Percentiles rank a stretch among this genome's conserved stretches.
Evolutionary conservation across 2,329 filamentous ascomycete species (phyloP).

Genomic region (Talaromyces islandicus): DNA sequence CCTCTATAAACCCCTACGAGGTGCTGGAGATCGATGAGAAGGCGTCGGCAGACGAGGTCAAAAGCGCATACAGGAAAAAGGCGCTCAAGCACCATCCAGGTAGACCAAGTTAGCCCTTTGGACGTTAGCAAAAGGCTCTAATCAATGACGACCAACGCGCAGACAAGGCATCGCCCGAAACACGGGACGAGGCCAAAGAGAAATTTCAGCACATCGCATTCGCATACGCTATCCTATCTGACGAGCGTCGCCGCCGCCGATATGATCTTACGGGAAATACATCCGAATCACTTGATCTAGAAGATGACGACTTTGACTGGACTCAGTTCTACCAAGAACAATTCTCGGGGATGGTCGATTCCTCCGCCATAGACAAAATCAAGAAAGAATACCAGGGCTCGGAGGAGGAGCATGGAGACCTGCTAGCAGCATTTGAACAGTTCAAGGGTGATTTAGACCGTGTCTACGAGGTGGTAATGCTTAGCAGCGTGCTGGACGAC

Average conservation of each 20-base stretch:
- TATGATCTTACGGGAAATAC: constrained; percentile 91
- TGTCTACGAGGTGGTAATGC: constrained; percentile 78
- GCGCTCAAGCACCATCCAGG: constrained; percentile 83
- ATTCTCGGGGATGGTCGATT: constrained; percentile 69
- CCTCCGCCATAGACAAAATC: constrained; percentile 69
- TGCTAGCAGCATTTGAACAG: constrained; percentile 70
- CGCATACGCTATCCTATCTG: constrained; percentile 87
- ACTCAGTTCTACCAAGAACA: constrained; percentile 80
- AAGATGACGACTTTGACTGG: constrained; percentile 81
- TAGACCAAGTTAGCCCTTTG: constrained; percentile 32
- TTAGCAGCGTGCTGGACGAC: constrained; percentile 76
- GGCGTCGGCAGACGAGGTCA: constrained; percentile 74
- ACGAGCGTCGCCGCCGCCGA: constrained; percentile 69
- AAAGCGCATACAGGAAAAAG: constrained; percentile 83
- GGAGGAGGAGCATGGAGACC: constrained; percentile 73
- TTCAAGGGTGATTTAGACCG: constrained; percentile 67
- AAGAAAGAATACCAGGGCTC: constrained; percentile 74
- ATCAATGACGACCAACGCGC: not conserved
- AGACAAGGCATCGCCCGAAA: constrained; percentile 70
- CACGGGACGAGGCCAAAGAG: constrained; percentile 67
- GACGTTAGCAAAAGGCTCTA: not conserved
- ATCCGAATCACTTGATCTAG: constrained; percentile 65
- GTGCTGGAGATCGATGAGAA: constrained; percentile 65
- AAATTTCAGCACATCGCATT: constrained; percentile 89
- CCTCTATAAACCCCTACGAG: constrained; percentile 70